A percentile compares a stretch with the other conserved stretches of the same genome.
phyloP scores from a whole-genome alignment of 2,329 filamentous ascomycete genomes.

The Fusarium dlaminii region DNA sequence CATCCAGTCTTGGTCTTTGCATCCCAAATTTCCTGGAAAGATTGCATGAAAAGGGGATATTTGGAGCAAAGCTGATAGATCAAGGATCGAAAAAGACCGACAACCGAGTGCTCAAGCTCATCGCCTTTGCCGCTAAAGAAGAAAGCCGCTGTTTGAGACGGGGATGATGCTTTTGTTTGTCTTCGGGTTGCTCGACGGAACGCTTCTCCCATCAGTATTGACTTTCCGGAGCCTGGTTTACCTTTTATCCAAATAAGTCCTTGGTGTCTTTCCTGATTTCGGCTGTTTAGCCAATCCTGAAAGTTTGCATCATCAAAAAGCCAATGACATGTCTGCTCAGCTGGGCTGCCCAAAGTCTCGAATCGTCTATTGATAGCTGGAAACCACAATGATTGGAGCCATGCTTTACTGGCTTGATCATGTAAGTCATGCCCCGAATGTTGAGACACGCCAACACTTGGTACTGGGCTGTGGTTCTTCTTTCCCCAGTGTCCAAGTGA shows the following conservation, averaged over 20 bases:
- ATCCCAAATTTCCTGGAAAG: background rate
- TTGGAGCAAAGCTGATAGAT: background rate
- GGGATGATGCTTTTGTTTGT: background rate
- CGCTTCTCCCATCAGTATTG: background rate
- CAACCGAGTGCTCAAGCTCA: background rate
- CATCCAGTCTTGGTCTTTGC: background rate
- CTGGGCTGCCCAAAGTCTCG: background rate
- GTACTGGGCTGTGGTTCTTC: rapidly evolving
- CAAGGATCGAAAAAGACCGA: background rate
- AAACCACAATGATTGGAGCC: background rate
- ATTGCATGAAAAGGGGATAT: rapidly evolving
- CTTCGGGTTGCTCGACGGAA: background rate
- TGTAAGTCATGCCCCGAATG: rapidly evolving
- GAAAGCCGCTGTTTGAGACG: background rate
- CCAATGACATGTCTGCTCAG: background rate
- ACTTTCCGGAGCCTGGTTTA: background rate
- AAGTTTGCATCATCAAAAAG: background rate
- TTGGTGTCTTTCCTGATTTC: background rate
- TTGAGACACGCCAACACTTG: background rate
- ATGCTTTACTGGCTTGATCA: rapidly evolving
- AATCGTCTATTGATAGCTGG: background rate
- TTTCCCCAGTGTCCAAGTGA: background rate
- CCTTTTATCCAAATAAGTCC: background rate
- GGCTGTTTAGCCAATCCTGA: rapidly evolving
- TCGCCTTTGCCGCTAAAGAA: background rate